phyloP scores from a whole-genome alignment of 768 basidiomycete genomes.

The Boletus insuetus region DNA sequence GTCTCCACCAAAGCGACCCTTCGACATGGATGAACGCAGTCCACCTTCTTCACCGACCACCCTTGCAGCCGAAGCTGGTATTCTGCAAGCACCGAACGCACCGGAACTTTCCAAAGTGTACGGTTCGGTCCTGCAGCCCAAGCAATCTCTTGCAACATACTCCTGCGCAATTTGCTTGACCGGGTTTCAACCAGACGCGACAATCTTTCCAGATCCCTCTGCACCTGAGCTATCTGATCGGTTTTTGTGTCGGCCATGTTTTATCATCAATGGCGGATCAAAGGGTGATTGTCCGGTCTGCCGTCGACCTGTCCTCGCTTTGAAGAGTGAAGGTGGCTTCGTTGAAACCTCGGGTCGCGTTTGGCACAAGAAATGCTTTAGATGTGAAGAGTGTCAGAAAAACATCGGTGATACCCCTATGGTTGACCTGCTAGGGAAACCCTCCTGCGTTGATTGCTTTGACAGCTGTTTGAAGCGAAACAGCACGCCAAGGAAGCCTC shows the following conservation, averaged over 20 bases:
- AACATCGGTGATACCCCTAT: conserved; percentile 72
- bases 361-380: conserved; percentile 85
- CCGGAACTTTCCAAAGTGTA: conserved; percentile 78
- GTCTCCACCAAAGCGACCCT: conserved; percentile 52
- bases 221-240: conserved; percentile 32
- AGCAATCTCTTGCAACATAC: conserved; percentile 66
- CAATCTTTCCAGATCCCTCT: conserved; percentile 77
- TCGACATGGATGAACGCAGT: conserved; percentile 19
- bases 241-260: conserved; percentile 77
- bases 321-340: conserved; percentile 77
- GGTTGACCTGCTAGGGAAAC: conserved; percentile 80
- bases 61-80: conserved; percentile 54
- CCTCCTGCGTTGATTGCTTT: conserved; percentile 79
- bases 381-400: conserved; percentile 68
- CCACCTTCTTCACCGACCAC: conserved; percentile 36
- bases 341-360: conserved; percentile 65
- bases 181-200: conserved; percentile 76
- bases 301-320: conserved; percentile 64
- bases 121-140: conserved; percentile 79
- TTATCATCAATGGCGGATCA: conserved; percentile 67
- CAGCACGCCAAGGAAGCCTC: conserved; percentile 36
- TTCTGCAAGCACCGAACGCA: conserved; percentile 58
- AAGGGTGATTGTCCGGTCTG: conserved; percentile 72
- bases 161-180: conserved; percentile 64
- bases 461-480: conserved; percentile 67